These are phyloP conservation scores for Sutorius australiensis DNA, from an alignment of 768 basidiomycete genomes.

Conservation along the genomic window DNA sequence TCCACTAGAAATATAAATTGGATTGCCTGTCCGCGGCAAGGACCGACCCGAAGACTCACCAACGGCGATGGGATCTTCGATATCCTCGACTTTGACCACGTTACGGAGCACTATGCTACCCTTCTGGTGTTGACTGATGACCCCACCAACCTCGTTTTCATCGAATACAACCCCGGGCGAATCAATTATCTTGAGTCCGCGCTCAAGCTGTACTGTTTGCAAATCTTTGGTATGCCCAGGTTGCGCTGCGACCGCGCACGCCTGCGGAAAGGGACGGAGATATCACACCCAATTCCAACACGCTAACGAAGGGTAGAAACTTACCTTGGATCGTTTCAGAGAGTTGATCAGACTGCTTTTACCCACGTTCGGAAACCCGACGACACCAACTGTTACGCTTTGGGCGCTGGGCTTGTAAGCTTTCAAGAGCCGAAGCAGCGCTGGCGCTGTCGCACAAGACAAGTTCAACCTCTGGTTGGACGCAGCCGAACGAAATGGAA, in stretches of 20 bases:
- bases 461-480: conserved; percentile 79
- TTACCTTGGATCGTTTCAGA: conserved; percentile 76
- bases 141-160: conserved; percentile 54
- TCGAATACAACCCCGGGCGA: conserved; percentile 98
- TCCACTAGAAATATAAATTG: conserved; percentile 53
- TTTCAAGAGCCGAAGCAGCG: conserved; percentile 78
- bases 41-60: conserved; percentile 46
- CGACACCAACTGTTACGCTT: conserved; percentile 82
- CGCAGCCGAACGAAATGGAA: conserved; percentile 83
- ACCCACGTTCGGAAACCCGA: conserved; percentile 97
- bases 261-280: conserved; percentile 37
- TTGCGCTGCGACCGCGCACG: conserved; percentile 92
- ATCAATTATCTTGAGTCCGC: conserved; percentile 88
- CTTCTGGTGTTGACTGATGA: conserved; percentile 44
- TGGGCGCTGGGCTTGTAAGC: conserved; percentile 70
- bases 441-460: conserved; percentile 70
- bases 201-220: conserved; percentile 89
- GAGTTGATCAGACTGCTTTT: conserved; percentile 95
- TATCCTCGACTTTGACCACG: conserved; percentile 85
- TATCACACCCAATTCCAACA: background rate
- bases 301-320: conserved; percentile 6
- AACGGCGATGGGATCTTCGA: conserved; percentile 86
- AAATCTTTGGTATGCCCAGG: conserved; percentile 92
- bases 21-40: background rate
- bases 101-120: conserved; percentile 76